Evolutionary conservation across 306 rosid species (phyloP).

Genomic region (Calophaca sinica): DNA sequence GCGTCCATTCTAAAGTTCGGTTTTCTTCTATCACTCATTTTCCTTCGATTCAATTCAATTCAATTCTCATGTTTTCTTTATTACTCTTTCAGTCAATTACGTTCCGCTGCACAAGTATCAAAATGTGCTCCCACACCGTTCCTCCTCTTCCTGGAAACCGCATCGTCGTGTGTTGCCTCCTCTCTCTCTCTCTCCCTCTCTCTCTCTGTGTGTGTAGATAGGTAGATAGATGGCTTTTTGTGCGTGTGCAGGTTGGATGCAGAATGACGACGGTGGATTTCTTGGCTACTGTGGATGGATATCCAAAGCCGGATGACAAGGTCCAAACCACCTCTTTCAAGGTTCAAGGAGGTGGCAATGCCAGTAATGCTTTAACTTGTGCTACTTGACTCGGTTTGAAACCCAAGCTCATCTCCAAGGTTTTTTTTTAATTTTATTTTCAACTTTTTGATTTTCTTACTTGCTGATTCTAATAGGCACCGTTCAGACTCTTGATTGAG

Average conservation of each 20-base stretch:
- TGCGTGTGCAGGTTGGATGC: conserved; percentile 40
- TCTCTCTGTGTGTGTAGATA: not conserved
- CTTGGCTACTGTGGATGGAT: conserved; percentile 55
- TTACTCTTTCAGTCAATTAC: conserved; percentile 21
- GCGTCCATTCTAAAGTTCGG: conserved; percentile 2
- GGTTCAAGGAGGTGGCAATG: conserved; percentile 96
- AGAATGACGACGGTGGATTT: conserved; percentile 59
- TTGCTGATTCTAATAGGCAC: not conserved
- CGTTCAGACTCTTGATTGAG: not conserved
- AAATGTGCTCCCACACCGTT: conserved; percentile 33
- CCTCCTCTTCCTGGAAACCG: conserved; percentile 48
- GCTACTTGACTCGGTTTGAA: conserved; percentile 82
- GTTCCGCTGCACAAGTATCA: conserved; percentile 28
- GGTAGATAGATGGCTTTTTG: not conserved
- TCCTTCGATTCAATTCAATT: not conserved
- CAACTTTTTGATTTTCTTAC: not conserved
- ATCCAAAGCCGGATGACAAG: conserved; percentile 59
- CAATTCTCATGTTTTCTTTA: not conserved
- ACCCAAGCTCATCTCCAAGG: conserved; percentile 85
- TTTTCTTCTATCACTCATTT: not conserved
- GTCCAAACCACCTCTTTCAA: conserved; percentile 50
- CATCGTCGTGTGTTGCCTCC: conserved; percentile 40
- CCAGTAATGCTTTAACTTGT: conserved; percentile 82
- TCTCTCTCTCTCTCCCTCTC: conserved; percentile 26
- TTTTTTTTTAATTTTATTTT: conserved; percentile 27